Evolutionary conservation across 257 asterid genomes (phyloP).

Genomic region (Nicotiana noctiflora): DNA sequence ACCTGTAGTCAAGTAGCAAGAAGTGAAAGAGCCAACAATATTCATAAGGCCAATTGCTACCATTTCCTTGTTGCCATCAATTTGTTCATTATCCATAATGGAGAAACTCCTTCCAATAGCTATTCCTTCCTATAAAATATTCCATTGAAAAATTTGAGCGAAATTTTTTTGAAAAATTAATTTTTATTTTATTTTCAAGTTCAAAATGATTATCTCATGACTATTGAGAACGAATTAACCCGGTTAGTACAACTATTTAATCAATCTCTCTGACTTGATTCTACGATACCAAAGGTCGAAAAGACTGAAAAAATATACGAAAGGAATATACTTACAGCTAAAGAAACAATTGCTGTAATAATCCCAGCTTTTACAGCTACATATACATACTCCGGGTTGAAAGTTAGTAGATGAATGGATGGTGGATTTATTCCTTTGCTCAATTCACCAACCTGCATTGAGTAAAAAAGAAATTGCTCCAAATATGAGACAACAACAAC

Average conservation of each 20-base stretch:
- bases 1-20: constrained; percentile 95
- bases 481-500: too few species aligned
- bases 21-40: constrained; percentile 78
- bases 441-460: constrained; percentile 54
- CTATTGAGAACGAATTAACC: too few species aligned
- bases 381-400: constrained; percentile 32
- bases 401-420: constrained; percentile 38
- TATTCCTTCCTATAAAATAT: constrained; percentile 66
- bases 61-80: constrained; percentile 97
- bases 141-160: not conserved
- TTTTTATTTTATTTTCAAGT: not conserved
- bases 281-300: too few species aligned
- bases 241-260: too few species aligned
- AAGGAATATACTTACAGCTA: constrained; percentile 40
- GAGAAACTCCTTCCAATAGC: constrained; percentile 95
- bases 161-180: not conserved
- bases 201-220: too few species aligned
- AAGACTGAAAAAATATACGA: too few species aligned
- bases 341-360: constrained; percentile 64
- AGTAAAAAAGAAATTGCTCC: not conserved
- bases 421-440: constrained; percentile 59
- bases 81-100: constrained; percentile 49
- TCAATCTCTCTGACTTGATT: too few species aligned
- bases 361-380: constrained; percentile 56
- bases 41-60: constrained; percentile 88